These are phyloP conservation scores for Ascochyta pisi DNA, from an alignment of 2,329 filamentous ascomycete genomes.

Conservation along the genomic window DNA sequence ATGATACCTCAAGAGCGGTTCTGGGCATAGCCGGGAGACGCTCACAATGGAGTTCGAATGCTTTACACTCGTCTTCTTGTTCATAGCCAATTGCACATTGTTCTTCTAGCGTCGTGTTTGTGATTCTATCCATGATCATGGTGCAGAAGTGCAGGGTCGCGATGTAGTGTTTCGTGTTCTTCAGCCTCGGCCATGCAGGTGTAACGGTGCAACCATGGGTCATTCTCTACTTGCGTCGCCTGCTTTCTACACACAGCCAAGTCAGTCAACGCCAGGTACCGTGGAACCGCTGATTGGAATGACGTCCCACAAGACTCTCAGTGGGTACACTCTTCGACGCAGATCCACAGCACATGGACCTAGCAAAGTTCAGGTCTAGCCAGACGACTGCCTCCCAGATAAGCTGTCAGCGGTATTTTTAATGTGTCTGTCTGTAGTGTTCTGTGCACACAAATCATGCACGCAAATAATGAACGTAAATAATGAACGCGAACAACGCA, in stretches of 20 bases:
- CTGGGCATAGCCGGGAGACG: slow-evolving; percentile 37
- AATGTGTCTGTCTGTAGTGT: not conserved
- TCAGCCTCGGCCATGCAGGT: not conserved
- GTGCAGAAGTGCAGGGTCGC: not conserved
- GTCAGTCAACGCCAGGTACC: not conserved
- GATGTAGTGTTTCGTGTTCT: not conserved
- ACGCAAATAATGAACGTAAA: too few species aligned
- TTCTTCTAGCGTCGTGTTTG: slow-evolving; percentile 1
- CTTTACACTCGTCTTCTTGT: slow-evolving; percentile 32
- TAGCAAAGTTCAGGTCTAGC: slow-evolving; percentile 16
- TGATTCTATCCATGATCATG: not conserved
- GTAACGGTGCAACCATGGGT: not conserved
- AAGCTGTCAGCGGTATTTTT: slow-evolving; percentile 19
- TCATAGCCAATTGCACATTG: slow-evolving; percentile 26
- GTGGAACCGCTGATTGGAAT: slow-evolving; percentile 1
- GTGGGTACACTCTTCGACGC: slow-evolving; percentile 10
- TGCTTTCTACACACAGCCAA: not conserved
- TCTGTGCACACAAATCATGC: too few species aligned
- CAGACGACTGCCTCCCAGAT: slow-evolving; percentile 9
- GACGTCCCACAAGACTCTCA: slow-evolving; percentile 5
- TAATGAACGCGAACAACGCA: too few species aligned
- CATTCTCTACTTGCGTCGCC: too few species aligned
- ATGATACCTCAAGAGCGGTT: slow-evolving; percentile 35
- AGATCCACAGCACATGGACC: slow-evolving; percentile 13
- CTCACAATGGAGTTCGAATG: slow-evolving; percentile 45